Conservation (phyloP, 768 basidiomycete species). For the Kwoniella heveanensis region DNA sequence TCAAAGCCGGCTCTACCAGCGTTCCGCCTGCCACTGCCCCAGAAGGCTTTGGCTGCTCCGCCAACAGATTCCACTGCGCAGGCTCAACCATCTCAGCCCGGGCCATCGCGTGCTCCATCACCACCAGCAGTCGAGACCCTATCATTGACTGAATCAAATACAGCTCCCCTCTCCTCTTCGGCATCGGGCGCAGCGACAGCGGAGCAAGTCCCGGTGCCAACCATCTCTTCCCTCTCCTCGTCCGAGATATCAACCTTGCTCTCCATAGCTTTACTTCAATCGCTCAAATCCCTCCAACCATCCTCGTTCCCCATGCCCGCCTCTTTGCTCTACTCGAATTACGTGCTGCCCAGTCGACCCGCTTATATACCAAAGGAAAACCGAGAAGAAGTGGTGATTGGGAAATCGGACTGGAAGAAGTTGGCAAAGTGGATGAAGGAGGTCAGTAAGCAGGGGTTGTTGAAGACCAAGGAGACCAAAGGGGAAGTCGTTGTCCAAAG, state of each 20-base stretch:
- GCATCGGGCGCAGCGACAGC: too few relatives aligned
- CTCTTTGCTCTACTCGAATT: slow-evolving; percentile 71
- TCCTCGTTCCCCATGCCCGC: slow-evolving; percentile 74
- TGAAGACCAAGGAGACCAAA: slow-evolving; percentile 70
- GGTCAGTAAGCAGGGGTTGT: slow-evolving; percentile 70
- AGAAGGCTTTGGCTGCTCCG: slow-evolving; percentile 25
- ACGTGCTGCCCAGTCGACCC: slow-evolving; percentile 79
- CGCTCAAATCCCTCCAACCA: slow-evolving; percentile 57
- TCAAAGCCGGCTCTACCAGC: slow-evolving; percentile 32
- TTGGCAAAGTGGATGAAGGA: slow-evolving; percentile 77
- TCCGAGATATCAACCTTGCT: slow-evolving; percentile 46
- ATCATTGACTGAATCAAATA: slow-evolving; percentile 7
- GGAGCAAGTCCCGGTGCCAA: neutral
- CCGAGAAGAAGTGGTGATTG: slow-evolving; percentile 61
- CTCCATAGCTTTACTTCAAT: slow-evolving; percentile 38
- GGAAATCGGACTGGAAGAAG: slow-evolving; percentile 77
- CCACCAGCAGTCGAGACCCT: slow-evolving; percentile 9
- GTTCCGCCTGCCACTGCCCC: slow-evolving; percentile 35
- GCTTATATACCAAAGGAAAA: slow-evolving; percentile 61
- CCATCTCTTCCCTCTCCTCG: slow-evolving; percentile 8
- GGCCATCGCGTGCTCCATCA: slow-evolving; percentile 10
- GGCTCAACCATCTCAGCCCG: neutral
- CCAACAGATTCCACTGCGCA: slow-evolving; percentile 6
- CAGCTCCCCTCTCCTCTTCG: too few relatives aligned
- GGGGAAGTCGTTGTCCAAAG: slow-evolving; percentile 54